Evolutionary conservation across 306 rosid species (phyloP).

Genomic region (Rubus idaeus): DNA sequence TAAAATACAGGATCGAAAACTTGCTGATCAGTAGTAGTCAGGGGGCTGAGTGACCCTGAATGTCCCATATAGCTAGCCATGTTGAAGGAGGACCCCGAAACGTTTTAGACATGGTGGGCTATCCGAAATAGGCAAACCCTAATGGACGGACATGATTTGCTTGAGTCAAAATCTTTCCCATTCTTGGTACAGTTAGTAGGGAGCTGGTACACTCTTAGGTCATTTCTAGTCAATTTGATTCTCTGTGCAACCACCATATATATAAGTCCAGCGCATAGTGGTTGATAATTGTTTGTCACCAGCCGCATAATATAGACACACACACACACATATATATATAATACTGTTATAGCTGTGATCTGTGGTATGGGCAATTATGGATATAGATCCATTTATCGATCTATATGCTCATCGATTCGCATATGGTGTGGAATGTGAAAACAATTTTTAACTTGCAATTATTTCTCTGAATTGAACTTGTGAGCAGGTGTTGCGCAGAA

Average conservation of each 20-base stretch:
- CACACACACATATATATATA: background rate
- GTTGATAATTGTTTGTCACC: background rate
- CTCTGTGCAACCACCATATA: constrained; percentile 2
- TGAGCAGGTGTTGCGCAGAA: background rate
- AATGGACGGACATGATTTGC: constrained; percentile 15
- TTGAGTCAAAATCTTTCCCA: background rate
- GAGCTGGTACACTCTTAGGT: background rate
- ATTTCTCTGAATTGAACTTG: background rate
- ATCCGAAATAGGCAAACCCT: background rate
- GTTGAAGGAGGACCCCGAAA: constrained; percentile 12
- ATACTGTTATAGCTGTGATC: background rate
- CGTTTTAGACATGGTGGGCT: constrained; percentile 9
- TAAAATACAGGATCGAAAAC: background rate
- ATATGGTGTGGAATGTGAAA: constrained; percentile 14
- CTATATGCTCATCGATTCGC: background rate
- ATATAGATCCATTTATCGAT: background rate
- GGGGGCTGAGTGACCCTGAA: constrained; percentile 11
- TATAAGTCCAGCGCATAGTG: constrained; percentile 6
- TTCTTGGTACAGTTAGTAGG: background rate
- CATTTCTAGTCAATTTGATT: constrained; percentile 15
- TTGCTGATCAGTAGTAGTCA: background rate
- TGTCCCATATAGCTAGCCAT: background rate
- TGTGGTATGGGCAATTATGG: constrained; percentile 7
- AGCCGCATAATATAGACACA: background rate
- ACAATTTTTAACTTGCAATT: background rate